Evolutionary conservation across 2,329 filamentous ascomycete species (phyloP).

Genomic region (Calonectria henricotiae): DNA sequence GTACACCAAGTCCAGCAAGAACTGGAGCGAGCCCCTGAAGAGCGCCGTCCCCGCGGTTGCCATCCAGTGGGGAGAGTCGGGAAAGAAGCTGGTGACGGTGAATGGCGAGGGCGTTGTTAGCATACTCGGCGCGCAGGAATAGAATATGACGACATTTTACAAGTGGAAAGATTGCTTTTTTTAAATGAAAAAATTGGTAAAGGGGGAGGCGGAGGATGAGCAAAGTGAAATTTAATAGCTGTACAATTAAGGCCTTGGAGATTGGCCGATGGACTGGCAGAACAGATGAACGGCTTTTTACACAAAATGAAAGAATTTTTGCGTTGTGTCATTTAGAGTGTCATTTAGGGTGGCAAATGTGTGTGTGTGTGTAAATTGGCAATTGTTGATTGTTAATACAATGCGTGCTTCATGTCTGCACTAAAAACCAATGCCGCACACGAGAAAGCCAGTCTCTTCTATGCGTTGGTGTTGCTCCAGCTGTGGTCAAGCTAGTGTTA

Average conservation of each 20-base stretch:
- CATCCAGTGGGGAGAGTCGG: conserved; percentile 84
- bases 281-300: conserved; percentile 30
- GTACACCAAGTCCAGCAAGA: conserved; percentile 89
- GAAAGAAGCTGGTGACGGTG: conserved; percentile 82
- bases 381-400: too few relatives aligned
- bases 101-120: conserved; percentile 83
- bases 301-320: conserved; percentile 32
- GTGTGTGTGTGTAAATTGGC: too few relatives aligned
- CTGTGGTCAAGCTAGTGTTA: too few relatives aligned
- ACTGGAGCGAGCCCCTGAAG: conserved; percentile 89
- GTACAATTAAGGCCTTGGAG: conserved; percentile 38
- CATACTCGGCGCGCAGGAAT: conserved; percentile 74
- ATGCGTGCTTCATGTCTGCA: too few relatives aligned
- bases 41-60: conserved; percentile 82
- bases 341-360: too few relatives aligned
- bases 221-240: conserved; percentile 36
- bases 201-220: not conserved
- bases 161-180: conserved; percentile 16
- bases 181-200: not conserved
- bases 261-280: conserved; percentile 32
- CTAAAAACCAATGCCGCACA: too few relatives aligned
- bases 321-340: conserved; percentile 8
- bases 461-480: too few relatives aligned
- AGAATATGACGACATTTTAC: conserved; percentile 37
- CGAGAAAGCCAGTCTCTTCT: too few relatives aligned